Percentiles rank a stretch among this genome's conserved stretches.
phyloP scores from a whole-genome alignment of 768 basidiomycete species.

The Mycena kentingensis region DNA sequence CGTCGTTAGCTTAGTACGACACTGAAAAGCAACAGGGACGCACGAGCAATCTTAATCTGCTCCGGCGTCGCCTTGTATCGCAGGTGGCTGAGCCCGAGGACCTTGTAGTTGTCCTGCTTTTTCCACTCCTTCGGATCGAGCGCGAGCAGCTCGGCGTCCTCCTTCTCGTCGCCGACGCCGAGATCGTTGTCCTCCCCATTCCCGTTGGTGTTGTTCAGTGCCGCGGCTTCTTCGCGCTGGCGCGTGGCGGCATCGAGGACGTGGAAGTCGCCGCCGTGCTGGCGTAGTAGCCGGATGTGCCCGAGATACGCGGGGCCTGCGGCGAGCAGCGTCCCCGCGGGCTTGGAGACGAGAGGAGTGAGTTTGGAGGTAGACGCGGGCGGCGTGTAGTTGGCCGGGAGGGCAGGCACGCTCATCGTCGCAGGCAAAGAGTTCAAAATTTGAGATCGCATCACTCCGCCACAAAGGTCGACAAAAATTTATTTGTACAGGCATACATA shows the following conservation, averaged over 20 bases:
- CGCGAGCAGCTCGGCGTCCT: slow-evolving; percentile 64
- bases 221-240: slow-evolving; percentile 47
- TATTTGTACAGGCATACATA: slow-evolving; percentile 25
- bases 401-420: slow-evolving; percentile 9
- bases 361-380: slow-evolving; percentile 17
- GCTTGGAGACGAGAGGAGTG: slow-evolving; percentile 10
- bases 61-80: slow-evolving; percentile 84
- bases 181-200: slow-evolving; percentile 74
- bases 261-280: slow-evolving; percentile 79
- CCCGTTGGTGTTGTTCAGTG: slow-evolving; percentile 36
- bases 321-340: slow-evolving; percentile 57
- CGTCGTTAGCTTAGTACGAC: neutral
- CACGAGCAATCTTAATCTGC: slow-evolving; percentile 96
- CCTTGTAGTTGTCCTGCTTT: slow-evolving; percentile 99
- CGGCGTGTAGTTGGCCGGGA: slow-evolving; percentile 11
- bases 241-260: slow-evolving; percentile 71
- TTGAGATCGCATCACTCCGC: neutral
- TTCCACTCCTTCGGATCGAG: slow-evolving; percentile 99
- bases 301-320: slow-evolving; percentile 88
- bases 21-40: slow-evolving; percentile 35
- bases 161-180: slow-evolving; percentile 90
- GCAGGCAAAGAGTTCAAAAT: neutral
- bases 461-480: neutral
- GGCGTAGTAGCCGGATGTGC: slow-evolving; percentile 72
- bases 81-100: slow-evolving; percentile 90